Conservation (phyloP, 169 alveolate species). For the Nephromyces sp. region DNA sequence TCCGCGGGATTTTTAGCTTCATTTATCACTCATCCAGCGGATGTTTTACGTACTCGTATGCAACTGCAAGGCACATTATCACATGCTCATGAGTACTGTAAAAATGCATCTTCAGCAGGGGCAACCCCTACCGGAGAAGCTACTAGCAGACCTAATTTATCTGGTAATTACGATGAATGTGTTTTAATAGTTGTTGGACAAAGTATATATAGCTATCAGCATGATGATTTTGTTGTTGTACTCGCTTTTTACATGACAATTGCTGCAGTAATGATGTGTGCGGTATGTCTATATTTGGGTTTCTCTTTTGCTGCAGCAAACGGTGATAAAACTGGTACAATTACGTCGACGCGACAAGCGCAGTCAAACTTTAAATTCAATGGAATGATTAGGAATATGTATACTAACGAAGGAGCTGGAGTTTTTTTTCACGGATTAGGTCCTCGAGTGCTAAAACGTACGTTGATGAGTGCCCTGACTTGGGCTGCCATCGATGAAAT, state of each 20-base stretch:
- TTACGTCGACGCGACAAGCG: too few species aligned
- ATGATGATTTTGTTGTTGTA: too few species aligned
- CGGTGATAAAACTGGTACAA: too few species aligned
- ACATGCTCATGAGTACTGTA: neutral
- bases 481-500: slow-evolving; percentile 36
- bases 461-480: slow-evolving; percentile 36
- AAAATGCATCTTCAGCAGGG: neutral
- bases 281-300: too few species aligned
- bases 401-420: slow-evolving; percentile 18
- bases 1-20: slow-evolving; percentile 36
- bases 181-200: too few species aligned
- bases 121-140: neutral
- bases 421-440: slow-evolving; percentile 37
- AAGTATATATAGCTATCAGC: too few species aligned
- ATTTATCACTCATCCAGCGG: slow-evolving; percentile 40
- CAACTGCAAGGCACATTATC: slow-evolving; percentile 25
- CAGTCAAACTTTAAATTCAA: too few species aligned
- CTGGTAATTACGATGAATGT: too few species aligned
- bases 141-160: too few species aligned
- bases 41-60: slow-evolving; percentile 37
- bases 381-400: slow-evolving; percentile 9
- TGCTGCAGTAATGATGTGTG: too few species aligned
- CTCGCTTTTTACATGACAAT: too few species aligned
- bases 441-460: slow-evolving; percentile 26
- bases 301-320: too few species aligned